Evolutionary conservation across 371 early-diverging fungal species (phyloP).

Genomic region (Capillidium rhysosporum): DNA sequence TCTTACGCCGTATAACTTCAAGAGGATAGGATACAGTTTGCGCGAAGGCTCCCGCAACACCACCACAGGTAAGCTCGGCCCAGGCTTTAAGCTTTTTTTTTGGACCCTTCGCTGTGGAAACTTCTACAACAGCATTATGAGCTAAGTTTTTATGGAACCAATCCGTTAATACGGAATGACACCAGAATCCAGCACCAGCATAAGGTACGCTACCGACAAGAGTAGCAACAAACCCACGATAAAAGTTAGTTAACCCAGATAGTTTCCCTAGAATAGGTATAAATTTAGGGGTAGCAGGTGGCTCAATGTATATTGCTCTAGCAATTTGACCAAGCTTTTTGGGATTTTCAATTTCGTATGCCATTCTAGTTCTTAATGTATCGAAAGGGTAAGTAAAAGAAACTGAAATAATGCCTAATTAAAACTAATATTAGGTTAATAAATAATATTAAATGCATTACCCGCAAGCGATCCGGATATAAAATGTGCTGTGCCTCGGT

Average conservation of each 20-base stretch:
- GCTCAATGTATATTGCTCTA: conserved; percentile 30
- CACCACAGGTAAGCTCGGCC: conserved; percentile 63
- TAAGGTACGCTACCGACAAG: conserved; percentile 92
- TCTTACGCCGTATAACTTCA: conserved; percentile 73
- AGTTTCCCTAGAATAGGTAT: conserved; percentile 3
- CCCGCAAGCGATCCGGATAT: conserved; percentile 64
- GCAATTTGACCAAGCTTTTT: conserved; percentile 16
- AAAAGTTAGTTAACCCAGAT: conserved; percentile 47
- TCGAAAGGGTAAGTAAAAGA: conserved; percentile 87
- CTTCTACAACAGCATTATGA: conserved; percentile 4
- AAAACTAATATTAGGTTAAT: neutral
- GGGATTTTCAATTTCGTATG: conserved; percentile 44
- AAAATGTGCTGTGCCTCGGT: conserved; percentile 30
- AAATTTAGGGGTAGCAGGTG: conserved; percentile 12
- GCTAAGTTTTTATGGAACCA: conserved; percentile 25
- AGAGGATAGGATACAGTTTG: conserved; percentile 80
- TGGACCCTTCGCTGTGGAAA: conserved; percentile 9
- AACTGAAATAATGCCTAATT: conserved; percentile 68
- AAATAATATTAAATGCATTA: conserved; percentile 9
- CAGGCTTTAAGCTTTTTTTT: conserved; percentile 30
- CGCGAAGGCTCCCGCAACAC: conserved; percentile 62
- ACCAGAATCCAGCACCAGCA: conserved; percentile 78
- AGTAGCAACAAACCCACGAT: conserved; percentile 77
- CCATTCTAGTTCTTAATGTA: conserved; percentile 78
- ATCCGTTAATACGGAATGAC: conserved; percentile 38